Conservation (phyloP, 2,329 filamentous ascomycete species). For the Fonsecaea nubica region DNA sequence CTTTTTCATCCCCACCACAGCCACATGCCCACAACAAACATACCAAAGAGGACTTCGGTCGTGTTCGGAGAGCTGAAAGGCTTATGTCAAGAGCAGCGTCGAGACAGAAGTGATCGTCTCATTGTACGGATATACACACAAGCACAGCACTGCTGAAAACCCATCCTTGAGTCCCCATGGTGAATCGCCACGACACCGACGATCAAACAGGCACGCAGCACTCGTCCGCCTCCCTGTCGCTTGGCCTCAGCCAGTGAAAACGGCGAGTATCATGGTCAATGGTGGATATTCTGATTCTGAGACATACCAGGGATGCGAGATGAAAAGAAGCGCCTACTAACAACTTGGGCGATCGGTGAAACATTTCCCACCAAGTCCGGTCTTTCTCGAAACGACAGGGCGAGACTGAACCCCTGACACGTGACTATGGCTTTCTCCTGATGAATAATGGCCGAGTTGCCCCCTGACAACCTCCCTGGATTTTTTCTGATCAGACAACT, state of each 20-base stretch:
- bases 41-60: background rate
- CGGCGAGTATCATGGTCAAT: conserved; percentile 13
- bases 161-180: too few species aligned
- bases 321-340: background rate
- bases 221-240: too few species aligned
- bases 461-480: too few species aligned
- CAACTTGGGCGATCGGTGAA: conserved; percentile 10
- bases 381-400: background rate
- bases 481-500: background rate
- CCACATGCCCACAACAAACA: background rate
- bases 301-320: conserved; percentile 10
- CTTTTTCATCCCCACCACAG: background rate
- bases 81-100: background rate
- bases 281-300: conserved; percentile 3
- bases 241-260: background rate
- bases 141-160: too few species aligned
- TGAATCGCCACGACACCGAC: conserved; percentile 3
- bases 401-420: background rate
- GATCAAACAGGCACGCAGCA: conserved; percentile 16
- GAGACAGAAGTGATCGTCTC: background rate
- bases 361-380: conserved; percentile 5
- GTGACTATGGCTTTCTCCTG: background rate
- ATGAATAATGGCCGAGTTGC: background rate
- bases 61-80: background rate
- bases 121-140: too few species aligned